phyloP scores from a whole-genome alignment of 2,329 filamentous ascomycete genomes.

The Hypoxylon sp. region DNA sequence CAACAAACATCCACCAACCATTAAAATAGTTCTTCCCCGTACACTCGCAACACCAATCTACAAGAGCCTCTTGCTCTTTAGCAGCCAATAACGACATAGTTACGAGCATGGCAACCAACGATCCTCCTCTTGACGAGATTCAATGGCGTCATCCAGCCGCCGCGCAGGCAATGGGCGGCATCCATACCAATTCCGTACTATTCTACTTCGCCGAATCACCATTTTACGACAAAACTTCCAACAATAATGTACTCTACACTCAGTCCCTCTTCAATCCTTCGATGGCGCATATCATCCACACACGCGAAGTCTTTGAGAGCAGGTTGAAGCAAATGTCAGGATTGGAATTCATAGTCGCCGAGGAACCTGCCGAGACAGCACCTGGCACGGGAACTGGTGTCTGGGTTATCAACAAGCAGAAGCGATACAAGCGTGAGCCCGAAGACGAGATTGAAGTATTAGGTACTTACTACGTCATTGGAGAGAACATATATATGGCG shows the following conservation, averaged over 20 bases:
- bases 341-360: slow-evolving; percentile 71
- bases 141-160: slow-evolving; percentile 67
- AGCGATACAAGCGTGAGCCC: slow-evolving; percentile 63
- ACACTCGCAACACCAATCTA: no score
- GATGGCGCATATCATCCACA: slow-evolving; percentile 66
- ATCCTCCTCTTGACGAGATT: slow-evolving; percentile 68
- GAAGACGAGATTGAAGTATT: slow-evolving; percentile 69
- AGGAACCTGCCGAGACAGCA: slow-evolving; percentile 69
- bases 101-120: slow-evolving; percentile 39
- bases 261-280: slow-evolving; percentile 69
- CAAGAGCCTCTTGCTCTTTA: no score
- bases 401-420: slow-evolving; percentile 76
- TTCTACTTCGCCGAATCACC: slow-evolving; percentile 74
- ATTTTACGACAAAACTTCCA: slow-evolving; percentile 73
- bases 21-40: no score
- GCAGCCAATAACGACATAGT: background rate
- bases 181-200: slow-evolving; percentile 71
- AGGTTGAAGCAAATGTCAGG: slow-evolving; percentile 71
- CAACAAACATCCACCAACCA: no score
- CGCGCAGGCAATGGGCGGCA: slow-evolving; percentile 61
- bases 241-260: slow-evolving; percentile 69
- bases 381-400: slow-evolving; percentile 70
- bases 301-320: slow-evolving; percentile 69
- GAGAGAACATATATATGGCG: slow-evolving; percentile 73
- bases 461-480: slow-evolving; percentile 69